Evolutionary conservation across 108 stramenopile genomes (phyloP), one percentile per base, ranked within the genome.

Genomic region (Cyclotella sp.): DNA sequence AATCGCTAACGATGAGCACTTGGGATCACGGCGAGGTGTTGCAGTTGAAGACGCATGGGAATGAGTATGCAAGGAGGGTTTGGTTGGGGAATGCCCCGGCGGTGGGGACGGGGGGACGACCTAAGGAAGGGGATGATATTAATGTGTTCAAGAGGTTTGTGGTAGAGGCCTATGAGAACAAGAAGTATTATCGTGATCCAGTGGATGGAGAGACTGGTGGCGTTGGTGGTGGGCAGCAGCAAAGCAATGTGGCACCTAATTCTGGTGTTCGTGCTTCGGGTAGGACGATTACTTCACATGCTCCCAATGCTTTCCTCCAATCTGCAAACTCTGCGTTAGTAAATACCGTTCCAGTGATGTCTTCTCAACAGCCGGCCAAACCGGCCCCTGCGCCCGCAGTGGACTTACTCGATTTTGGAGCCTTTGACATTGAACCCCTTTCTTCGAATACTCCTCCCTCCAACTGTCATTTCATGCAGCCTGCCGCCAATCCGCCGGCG

Each of bases 51-150:
- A 45, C 55, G 0, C 82, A 85, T 44, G 95, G 95, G 43, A 96
- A 96, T 73, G 88, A 91, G 49, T 77, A 82, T 44, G 89, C 89
- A 0, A 64, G 92, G 3, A 68, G 57, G 24, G 93, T 92, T 21
- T 96, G 95, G 95, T 69, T 96, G 34, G 88, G 77, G n/a, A 86
- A 63, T 61, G 95, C 95, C n/a, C 95, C 95, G 0, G 84, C 86
- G 0, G 40, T 75, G 12, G 95, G 95, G 5, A 24, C 27, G 34
- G 84, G 81, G 14, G 95, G 95, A 47, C 69, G 93, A 64, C 95
- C 95, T 0, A 78, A 66, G 43, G 82, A 88, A 54, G 92, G 91
- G 34, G 88, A 85, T 64, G 81, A 79, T 62, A 73, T 96, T 44
- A 84, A 92, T 58, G 76, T 86, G 4, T 96, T 87, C 84, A 96